Evolutionary conservation across 2,329 filamentous ascomycete genomes (phyloP), one percentile per base, ranked within the genome.

Genomic region (Cladorrhinum sp.): DNA sequence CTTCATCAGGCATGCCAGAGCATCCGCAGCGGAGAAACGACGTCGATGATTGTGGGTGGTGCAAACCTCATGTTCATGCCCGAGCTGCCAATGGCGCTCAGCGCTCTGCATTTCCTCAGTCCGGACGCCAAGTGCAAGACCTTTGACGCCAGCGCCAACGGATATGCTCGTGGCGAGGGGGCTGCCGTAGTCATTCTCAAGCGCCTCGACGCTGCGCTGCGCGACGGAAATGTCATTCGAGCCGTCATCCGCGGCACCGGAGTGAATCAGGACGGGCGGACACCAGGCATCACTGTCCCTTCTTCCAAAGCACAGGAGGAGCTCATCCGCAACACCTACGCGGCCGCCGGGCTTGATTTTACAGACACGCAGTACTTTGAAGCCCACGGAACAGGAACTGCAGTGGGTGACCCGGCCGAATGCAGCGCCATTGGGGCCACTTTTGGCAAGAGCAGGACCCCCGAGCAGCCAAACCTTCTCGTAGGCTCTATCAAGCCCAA

Each of bases 381-480:
- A 23, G 56, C 56, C 7, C 78, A 80, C 53, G 77, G 77, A 2
- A 75, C 73, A 0, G 71, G 68, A 18, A 56, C 61, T 9, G 24
- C 16, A 16, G 51, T 39, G 10, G 57, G 61, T 3, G 61, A 62
- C 21, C 56, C 60, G 8, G 50, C 57, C 46, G 60, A 62, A 33
- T 55, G 51, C 5, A 23, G 42, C 6, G 54, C 52, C 18, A 57
- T 59, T 21, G 21, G n/a, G 3, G 1, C n/a, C 5, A 30, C 33
- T 1, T 42, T 57, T n/a, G 3, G 21, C 21, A 12, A 5, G 7
- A 12, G 9, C 51, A 54, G 24, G 14, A 21, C 3, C 9, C 8
- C 2, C 16, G n/a, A n/a, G n/a, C n/a, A n/a, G n/a, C n/a, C n/a
- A n/a, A n/a, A n/a, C n/a, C n/a, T 55, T n/a, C 12, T 16, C 18